phyloP scores from a whole-genome alignment of 208 protist genomes.

The Leishmania braziliensis region DNA sequence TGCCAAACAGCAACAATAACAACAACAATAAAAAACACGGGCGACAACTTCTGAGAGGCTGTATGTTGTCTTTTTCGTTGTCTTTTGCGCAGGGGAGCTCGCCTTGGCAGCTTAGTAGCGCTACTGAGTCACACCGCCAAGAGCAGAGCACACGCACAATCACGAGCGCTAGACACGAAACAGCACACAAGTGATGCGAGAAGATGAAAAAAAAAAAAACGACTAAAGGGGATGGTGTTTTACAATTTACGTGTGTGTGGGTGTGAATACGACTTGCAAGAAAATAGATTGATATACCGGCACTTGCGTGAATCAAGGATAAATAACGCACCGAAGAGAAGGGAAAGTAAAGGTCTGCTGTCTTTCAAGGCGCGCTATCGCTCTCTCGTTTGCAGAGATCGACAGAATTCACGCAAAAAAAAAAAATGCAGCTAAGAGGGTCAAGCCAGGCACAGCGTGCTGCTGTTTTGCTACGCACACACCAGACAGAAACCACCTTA shows the following conservation, averaged over 20 bases:
- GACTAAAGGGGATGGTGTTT: neutral
- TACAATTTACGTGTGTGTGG: neutral
- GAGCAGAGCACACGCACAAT: neutral
- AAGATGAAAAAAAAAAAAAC: neutral
- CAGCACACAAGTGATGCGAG: neutral
- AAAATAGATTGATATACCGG: neutral
- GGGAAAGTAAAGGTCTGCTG: neutral
- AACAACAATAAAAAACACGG: no score
- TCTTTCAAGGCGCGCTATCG: neutral
- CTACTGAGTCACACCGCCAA: no score
- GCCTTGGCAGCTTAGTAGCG: neutral
- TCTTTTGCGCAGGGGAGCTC: neutral
- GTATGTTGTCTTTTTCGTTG: neutral
- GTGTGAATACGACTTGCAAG: neutral
- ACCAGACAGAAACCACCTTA: neutral
- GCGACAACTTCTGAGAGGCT: no score
- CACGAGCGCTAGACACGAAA: neutral
- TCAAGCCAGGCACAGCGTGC: neutral
- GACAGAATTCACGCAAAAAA: neutral
- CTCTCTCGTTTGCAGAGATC: neutral
- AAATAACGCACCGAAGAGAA: neutral
- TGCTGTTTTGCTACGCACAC: neutral
- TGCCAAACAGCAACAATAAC: no score
- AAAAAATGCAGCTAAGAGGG: neutral
- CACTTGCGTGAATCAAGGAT: neutral